Conservation (phyloP, 2,329 filamentous ascomycete genomes). For the Simplicillium aogashimaense region DNA sequence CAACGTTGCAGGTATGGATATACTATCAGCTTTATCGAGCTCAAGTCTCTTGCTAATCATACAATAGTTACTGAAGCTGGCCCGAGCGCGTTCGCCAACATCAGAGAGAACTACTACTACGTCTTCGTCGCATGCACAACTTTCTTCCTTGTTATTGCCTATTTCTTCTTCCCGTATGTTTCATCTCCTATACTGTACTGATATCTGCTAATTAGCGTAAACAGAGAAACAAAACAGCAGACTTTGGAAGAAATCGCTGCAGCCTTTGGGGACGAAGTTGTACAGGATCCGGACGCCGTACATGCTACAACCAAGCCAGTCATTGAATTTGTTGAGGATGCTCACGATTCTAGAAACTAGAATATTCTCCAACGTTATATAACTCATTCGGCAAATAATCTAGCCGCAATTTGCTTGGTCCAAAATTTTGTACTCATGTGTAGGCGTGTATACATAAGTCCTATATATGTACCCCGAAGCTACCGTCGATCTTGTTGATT, state of each 20-base stretch:
- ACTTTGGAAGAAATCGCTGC: slow-evolving; percentile 38
- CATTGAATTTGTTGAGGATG: no score
- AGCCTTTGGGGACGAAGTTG: slow-evolving; percentile 35
- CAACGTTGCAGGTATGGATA: slow-evolving; percentile 27
- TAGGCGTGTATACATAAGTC: no score
- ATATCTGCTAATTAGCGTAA: neutral
- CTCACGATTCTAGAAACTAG: no score
- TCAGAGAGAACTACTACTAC: slow-evolving; percentile 51
- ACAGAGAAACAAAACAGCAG: slow-evolving; percentile 32
- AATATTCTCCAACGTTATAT: no score
- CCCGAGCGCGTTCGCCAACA: slow-evolving; percentile 44
- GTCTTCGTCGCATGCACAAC: slow-evolving; percentile 43
- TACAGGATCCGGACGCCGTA: slow-evolving; percentile 9
- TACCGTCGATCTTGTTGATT: no score
- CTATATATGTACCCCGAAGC: no score
- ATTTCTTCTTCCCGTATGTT: slow-evolving; percentile 38
- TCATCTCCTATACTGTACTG: neutral
- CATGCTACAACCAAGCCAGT: no score
- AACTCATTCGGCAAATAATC: no score
- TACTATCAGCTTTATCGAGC: neutral
- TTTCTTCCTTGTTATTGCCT: slow-evolving; percentile 41
- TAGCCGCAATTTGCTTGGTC: no score
- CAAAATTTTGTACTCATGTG: no score
- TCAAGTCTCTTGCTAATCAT: neutral
- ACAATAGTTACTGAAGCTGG: slow-evolving; percentile 39